Evolutionary conservation across 148 eudicot genomes (phyloP), one percentile per base, ranked within the genome.

Genomic region (Arbutus unedo): DNA sequence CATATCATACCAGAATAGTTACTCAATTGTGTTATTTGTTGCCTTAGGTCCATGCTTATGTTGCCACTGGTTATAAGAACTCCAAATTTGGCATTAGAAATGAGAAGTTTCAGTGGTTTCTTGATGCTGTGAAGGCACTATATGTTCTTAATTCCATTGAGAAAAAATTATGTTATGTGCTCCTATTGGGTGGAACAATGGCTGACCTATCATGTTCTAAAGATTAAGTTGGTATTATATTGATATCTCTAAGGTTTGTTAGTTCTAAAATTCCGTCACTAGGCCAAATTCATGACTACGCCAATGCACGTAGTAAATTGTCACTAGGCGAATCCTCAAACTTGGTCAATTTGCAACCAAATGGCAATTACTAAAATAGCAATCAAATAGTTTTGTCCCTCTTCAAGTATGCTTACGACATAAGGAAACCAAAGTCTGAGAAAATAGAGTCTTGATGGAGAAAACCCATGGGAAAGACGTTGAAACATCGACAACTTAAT

Each of bases 91-190:
- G 99, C 45, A 96, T 94, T 45, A 91, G 95, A 90, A 96, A 96
- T 80, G 99, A 96, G 93, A 94, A 94, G 83, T 85, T 96, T 80
- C 98, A 93, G 62, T 96, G 99, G 98, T 94, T 96, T 90, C 83
- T 94, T 57, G 97, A 96, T 88, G 95, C 98, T 79, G 94, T 94
- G 83, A 96, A 94, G 88, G 95, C 99, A 55, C 94, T n/a, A n/a
- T n/a, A 94, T 84, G 41, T 10, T 41, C 6, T 8, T 47, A 49
- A n/a, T 47, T 48, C n/a, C 16, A 25, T 16, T 72, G 18, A n/a
- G n/a, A n/a, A n/a, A 72, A 43, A 74, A 48, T 0, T 74, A 49
- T 19, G 9, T n/a, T 74, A 2, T 48, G 25, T 25, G 45, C 45
- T 73, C 6, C 50, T 73, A 2, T 47, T 45, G 76, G 54, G 54